Conservation (phyloP, 495 filamentous ascomycete genomes). For the Penicillium mononematosum region DNA sequence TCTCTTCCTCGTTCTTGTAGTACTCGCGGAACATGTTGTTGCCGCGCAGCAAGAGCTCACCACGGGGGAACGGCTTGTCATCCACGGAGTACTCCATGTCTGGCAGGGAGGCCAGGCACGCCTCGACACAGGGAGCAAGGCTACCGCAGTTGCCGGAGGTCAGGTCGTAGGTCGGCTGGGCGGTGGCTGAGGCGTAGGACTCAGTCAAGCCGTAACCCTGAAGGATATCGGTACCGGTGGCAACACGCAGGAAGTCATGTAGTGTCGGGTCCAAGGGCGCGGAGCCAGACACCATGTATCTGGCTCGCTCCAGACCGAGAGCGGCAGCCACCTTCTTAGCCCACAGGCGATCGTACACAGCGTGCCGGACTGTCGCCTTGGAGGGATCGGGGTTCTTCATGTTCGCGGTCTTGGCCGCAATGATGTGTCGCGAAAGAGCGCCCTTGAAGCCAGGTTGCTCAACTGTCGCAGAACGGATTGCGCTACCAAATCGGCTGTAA, state of each 20-base stretch:
- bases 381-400: slow-evolving; percentile 67
- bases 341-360: slow-evolving; percentile 91
- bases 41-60: slow-evolving; percentile 84
- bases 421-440: slow-evolving; percentile 72
- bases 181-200: slow-evolving; percentile 76
- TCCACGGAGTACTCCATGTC: slow-evolving; percentile 93
- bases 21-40: slow-evolving; percentile 78
- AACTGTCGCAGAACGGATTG: slow-evolving; percentile 73
- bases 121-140: slow-evolving; percentile 64
- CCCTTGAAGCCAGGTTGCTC: slow-evolving; percentile 80
- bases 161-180: slow-evolving; percentile 68
- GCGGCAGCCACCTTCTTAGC: slow-evolving; percentile 80
- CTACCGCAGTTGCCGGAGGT: slow-evolving; percentile 79
- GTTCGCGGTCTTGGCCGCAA: slow-evolving; percentile 74
- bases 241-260: slow-evolving; percentile 83
- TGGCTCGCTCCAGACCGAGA: slow-evolving; percentile 73
- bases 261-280: slow-evolving; percentile 87
- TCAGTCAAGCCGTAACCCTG: slow-evolving; percentile 97
- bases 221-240: slow-evolving; percentile 72
- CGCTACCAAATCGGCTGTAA: slow-evolving; percentile 85
- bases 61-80: slow-evolving; percentile 90
- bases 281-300: slow-evolving; percentile 79
- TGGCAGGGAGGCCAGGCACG: slow-evolving; percentile 80
- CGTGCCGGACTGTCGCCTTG: slow-evolving; percentile 76
- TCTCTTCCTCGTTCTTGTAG: slow-evolving; percentile 85